A percentile compares a stretch with the other conserved stretches of the same genome.
Conservation (phyloP, 305 asterid species). For the Plantago rigida region DNA sequence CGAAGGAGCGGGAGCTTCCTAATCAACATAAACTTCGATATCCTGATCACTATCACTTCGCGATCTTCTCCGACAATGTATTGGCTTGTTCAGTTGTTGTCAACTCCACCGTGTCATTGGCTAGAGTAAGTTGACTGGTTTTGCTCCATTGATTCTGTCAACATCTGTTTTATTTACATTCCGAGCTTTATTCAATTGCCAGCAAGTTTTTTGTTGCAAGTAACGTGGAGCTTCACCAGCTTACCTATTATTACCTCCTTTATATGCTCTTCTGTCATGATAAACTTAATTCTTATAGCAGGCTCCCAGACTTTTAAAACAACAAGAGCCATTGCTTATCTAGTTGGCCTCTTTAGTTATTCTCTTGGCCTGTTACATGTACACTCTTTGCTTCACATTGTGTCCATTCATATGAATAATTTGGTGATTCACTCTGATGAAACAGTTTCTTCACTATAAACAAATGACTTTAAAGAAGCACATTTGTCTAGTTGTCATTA, state of each 20-base stretch:
- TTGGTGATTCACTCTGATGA: too few relatives aligned
- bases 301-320: not conserved
- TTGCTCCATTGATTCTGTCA: conserved; percentile 16
- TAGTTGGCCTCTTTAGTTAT: not conserved
- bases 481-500: too few relatives aligned
- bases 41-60: conserved; percentile 67
- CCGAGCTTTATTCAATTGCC: conserved; percentile 3
- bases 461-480: too few relatives aligned
- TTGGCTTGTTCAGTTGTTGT: conserved; percentile 87
- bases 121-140: conserved; percentile 40
- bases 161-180: conserved; percentile 2
- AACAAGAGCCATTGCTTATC: not conserved
- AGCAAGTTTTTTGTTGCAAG: conserved; percentile 5
- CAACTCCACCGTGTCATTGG: conserved; percentile 64
- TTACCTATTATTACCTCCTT: not conserved
- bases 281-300: not conserved
- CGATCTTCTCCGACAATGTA: conserved; percentile 79
- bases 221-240: conserved; percentile 3
- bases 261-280: not conserved
- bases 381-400: not conserved
- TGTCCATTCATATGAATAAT: not conserved
- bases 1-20: conserved; percentile 49
- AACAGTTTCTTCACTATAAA: too few relatives aligned
- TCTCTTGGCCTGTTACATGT: not conserved
- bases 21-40: conserved; percentile 45